These are phyloP conservation scores for Globisporangium emineosum DNA, from an alignment of 352 stramenopile genomes.

Conservation along the genomic window DNA sequence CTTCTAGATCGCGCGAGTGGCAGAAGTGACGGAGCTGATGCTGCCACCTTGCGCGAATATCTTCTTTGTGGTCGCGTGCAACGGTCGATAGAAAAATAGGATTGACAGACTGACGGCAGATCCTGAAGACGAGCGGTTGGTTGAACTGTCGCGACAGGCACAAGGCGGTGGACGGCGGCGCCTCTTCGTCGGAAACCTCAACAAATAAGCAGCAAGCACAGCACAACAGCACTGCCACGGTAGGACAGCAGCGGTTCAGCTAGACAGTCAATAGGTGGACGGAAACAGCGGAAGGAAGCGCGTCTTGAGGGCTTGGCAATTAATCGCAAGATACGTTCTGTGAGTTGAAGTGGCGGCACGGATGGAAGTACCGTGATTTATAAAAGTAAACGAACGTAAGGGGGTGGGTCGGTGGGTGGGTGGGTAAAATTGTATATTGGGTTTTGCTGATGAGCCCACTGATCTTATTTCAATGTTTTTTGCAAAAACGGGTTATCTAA, in stretches of 20 bases:
- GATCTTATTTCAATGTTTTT: no score
- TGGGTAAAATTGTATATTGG: no score
- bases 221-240: background rate
- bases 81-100: background rate
- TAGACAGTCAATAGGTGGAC: background rate
- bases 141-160: background rate
- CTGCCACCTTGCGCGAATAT: background rate
- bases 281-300: background rate
- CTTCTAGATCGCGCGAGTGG: constrained; percentile 4
- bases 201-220: background rate
- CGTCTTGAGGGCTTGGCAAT: no score
- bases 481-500: no score
- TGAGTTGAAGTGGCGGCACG: no score
- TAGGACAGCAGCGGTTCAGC: background rate
- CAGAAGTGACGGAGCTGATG: background rate
- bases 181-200: background rate
- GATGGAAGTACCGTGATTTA: no score
- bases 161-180: background rate
- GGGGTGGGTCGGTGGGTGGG: no score
- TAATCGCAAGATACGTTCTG: no score
- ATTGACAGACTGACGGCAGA: background rate
- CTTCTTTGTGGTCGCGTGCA: background rate
- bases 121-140: background rate
- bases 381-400: no score
- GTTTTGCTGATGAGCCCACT: no score